Conservation (phyloP, 306 rosid species). For the Quercus berberidifolia region DNA sequence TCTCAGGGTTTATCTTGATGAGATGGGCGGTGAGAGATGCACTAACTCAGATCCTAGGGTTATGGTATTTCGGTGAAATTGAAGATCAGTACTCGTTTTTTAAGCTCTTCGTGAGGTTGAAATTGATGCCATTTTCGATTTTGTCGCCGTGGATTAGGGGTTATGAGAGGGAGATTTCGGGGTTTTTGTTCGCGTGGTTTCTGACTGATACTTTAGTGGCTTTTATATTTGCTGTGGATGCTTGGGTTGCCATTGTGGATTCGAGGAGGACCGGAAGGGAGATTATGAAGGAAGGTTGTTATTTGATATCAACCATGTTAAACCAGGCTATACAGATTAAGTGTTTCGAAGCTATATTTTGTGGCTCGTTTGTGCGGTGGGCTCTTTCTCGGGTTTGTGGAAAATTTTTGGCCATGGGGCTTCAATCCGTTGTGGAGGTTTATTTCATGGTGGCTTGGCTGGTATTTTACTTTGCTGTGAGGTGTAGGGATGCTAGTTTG, state of each 20-base stretch:
- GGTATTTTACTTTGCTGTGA: conserved; percentile 66
- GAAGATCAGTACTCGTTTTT: conserved; percentile 95
- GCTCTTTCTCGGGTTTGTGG: conserved; percentile 47
- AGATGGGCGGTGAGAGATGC: conserved; percentile 99
- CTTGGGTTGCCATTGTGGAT: conserved; percentile 92
- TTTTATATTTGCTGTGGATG: conserved; percentile 80
- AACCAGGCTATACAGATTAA: conserved; percentile 70
- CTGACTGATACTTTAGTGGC: conserved; percentile 68
- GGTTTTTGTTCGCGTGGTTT: conserved; percentile 78
- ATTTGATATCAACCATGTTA: conserved; percentile 73
- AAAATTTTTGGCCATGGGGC: conserved; percentile 54
- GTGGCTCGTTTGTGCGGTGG: conserved; percentile 75
- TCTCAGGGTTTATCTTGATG: conserved; percentile 86
- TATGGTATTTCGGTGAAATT: conserved; percentile 95
- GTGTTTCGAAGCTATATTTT: conserved; percentile 70
- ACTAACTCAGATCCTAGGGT: conserved; percentile 84
- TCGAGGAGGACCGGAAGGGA: conserved; percentile 84
- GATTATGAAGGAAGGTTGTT: conserved; percentile 85
- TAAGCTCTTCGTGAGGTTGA: conserved; percentile 88
- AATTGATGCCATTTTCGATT: conserved; percentile 93
- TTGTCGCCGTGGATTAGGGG: conserved; percentile 91
- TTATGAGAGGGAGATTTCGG: conserved; percentile 76
- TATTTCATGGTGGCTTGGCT: conserved; percentile 95
- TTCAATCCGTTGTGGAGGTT: conserved; percentile 86
- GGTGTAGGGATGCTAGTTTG: conserved; percentile 65